phyloP scores from a whole-genome alignment of 1,284 basidiomycete species.

The Naganishia sp. region DNA sequence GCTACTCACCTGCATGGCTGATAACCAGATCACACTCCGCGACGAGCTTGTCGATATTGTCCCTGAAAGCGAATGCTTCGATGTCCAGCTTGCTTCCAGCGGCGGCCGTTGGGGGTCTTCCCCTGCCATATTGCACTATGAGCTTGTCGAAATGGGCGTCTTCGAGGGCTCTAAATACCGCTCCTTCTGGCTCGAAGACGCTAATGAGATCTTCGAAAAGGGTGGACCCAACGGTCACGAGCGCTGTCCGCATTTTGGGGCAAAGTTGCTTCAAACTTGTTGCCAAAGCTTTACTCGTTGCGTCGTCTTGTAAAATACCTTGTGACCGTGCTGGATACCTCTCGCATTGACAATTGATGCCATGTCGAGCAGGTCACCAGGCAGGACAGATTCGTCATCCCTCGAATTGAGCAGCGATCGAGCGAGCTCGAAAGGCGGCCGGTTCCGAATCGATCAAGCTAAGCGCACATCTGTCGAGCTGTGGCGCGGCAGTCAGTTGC shows the following conservation, averaged over 20 bases:
- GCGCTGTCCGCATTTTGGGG: conserved; percentile 50
- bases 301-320: too few relatives aligned
- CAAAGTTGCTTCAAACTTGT: too few relatives aligned
- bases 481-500: neutral
- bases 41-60: conserved; percentile 67
- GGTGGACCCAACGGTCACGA: conserved; percentile 91
- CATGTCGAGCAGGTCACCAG: too few relatives aligned
- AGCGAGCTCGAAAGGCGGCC: too few relatives aligned
- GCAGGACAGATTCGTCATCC: conserved; percentile 12
- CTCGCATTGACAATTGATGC: neutral
- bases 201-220: conserved; percentile 72
- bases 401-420: too few relatives aligned
- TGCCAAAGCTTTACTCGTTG: too few relatives aligned
- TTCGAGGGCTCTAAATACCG: conserved; percentile 58
- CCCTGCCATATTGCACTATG: conserved; percentile 32
- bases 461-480: neutral
- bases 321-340: neutral
- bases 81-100: conserved; percentile 60
- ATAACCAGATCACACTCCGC: conserved; percentile 73
- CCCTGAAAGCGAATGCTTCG: conserved; percentile 70
- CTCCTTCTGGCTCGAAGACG: conserved; percentile 59
- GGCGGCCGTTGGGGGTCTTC: conserved; percentile 32
- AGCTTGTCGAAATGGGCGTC: conserved; percentile 46
- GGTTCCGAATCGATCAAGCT: neutral
- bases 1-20: conserved; percentile 80